phyloP scores from a whole-genome alignment of 495 filamentous ascomycete species.

The Lichina pygmaea region DNA sequence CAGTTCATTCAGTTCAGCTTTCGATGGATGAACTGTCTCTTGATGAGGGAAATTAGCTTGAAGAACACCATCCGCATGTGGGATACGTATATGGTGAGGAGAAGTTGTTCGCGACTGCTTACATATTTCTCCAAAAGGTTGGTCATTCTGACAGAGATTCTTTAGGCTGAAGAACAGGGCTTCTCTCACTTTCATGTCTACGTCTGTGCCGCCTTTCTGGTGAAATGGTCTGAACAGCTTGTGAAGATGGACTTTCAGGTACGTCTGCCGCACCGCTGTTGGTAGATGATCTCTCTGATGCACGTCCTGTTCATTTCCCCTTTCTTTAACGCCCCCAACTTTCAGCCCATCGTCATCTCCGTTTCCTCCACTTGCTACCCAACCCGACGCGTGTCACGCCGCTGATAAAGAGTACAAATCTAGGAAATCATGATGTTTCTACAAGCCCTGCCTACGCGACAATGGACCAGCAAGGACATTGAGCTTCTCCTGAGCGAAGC shows the following conservation, averaged over 20 bases:
- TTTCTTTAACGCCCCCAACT: background rate
- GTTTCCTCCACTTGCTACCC: background rate
- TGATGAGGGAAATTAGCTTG: conserved; percentile 93
- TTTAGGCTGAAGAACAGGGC: conserved; percentile 84
- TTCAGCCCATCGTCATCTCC: background rate
- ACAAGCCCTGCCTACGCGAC: conserved; percentile 76
- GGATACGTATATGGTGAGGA: conserved; percentile 86
- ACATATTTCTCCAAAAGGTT: background rate
- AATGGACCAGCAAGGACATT: conserved; percentile 95
- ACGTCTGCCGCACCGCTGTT: background rate
- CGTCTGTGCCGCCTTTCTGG: conserved; percentile 93
- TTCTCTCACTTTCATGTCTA: conserved; percentile 97
- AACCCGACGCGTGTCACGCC: background rate
- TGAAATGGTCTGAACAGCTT: conserved; percentile 89
- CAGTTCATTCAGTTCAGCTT: conserved; percentile 99
- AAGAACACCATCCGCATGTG: conserved; percentile 95
- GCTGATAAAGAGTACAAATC: background rate
- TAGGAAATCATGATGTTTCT: conserved; percentile 99
- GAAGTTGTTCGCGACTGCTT: background rate
- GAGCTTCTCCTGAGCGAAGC: conserved; percentile 86
- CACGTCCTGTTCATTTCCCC: background rate
- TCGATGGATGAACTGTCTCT: conserved; percentile 95
- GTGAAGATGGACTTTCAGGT: conserved; percentile 88
- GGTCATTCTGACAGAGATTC: background rate
- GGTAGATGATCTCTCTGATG: background rate